A percentile compares a stretch with the other conserved stretches of the same genome.
phyloP scores from a whole-genome alignment of 305 asterid species.

The Petunia hybrid region DNA sequence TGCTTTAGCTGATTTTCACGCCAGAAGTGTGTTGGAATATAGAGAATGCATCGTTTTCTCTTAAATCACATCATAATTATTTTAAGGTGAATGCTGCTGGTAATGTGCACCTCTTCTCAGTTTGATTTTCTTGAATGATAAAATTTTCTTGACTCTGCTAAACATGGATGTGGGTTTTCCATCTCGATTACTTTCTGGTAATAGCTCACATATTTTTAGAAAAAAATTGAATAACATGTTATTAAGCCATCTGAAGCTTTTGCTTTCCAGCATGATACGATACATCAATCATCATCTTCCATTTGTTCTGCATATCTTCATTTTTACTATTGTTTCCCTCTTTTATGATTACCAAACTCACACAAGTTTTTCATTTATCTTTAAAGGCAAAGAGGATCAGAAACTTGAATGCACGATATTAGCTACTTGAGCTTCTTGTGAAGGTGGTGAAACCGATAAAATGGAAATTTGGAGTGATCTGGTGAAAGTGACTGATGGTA shows the following conservation, averaged over 20 bases:
- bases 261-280: no score
- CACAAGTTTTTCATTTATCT: no score
- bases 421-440: no score
- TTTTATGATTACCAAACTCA: no score
- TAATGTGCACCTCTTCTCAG: neutral
- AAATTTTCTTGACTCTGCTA: neutral
- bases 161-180: neutral
- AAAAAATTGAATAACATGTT: no score
- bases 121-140: neutral
- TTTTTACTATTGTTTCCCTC: neutral
- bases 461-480: no score
- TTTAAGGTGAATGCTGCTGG: neutral
- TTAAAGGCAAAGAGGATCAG: no score
- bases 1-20: neutral
- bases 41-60: neutral
- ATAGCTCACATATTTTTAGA: neutral
- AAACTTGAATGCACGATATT: no score
- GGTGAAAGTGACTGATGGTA: no score
- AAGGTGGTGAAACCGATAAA: no score
- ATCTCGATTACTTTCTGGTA: neutral
- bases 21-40: neutral
- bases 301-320: neutral
- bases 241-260: no score
- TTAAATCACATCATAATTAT: neutral
- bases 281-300: neutral